A percentile compares a stretch with the other conserved stretches of the same genome.
Evolutionary conservation across 2,329 filamentous ascomycete genomes (phyloP).

Genomic region (Fusarium floridanum): DNA sequence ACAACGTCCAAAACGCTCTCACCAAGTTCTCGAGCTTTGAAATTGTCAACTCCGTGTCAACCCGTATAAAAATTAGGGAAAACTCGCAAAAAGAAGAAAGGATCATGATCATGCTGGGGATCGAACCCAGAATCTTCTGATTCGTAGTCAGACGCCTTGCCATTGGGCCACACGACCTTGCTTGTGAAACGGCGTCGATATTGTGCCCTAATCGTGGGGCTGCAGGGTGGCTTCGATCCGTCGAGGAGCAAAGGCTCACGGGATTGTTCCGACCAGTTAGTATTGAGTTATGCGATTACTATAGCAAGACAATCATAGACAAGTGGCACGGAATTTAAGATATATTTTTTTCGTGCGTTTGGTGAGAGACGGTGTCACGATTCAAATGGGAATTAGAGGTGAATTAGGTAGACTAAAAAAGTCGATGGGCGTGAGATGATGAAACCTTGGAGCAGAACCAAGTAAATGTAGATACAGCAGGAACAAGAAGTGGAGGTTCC

Average conservation of each 20-base stretch:
- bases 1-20: not conserved
- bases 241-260: too few species aligned
- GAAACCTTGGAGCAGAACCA: too few species aligned
- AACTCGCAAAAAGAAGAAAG: not conserved
- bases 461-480: too few species aligned
- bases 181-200: not conserved
- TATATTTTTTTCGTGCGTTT: rapidly evolving
- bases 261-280: too few species aligned
- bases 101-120: conserved; percentile 41
- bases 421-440: too few species aligned
- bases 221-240: too few species aligned
- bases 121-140: conserved; percentile 52
- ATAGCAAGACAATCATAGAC: not conserved
- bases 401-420: not conserved
- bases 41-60: not conserved
- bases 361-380: not conserved
- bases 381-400: not conserved
- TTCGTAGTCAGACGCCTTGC: conserved; percentile 53
- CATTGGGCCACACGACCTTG: conserved; percentile 47
- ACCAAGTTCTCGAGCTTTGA: too few species aligned
- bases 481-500: too few species aligned
- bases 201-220: not conserved
- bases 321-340: not conserved
- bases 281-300: too few species aligned
- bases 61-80: not conserved